A percentile compares a stretch with the other conserved stretches of the same genome.
These are phyloP conservation scores for Leccinum subtestaceum DNA, from an alignment of 768 basidiomycete species.

Conservation along the genomic window DNA sequence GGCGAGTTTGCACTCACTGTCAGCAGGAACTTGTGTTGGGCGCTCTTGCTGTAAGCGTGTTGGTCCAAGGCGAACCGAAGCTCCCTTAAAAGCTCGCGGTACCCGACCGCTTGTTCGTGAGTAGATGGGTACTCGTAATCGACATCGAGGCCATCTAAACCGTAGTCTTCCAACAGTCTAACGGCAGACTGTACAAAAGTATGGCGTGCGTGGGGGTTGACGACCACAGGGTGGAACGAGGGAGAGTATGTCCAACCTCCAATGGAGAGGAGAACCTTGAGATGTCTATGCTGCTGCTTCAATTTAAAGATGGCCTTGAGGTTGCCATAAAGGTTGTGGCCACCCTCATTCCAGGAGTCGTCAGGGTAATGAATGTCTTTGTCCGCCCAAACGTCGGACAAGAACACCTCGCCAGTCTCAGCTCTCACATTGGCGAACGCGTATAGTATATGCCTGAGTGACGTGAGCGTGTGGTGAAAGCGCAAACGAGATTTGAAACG, in stretches of 20 bases:
- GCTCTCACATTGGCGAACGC: conserved; percentile 88
- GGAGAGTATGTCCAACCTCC: conserved; percentile 96
- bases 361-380: conserved; percentile 95
- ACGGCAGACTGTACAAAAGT: conserved; percentile 83
- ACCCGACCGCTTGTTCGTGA: conserved; percentile 74
- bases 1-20: conserved; percentile 51
- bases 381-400: conserved; percentile 94
- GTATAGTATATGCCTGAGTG: conserved; percentile 76
- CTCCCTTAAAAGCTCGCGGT: conserved; percentile 76
- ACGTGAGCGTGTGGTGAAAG: conserved; percentile 7
- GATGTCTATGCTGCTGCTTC: conserved; percentile 80
- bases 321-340: conserved; percentile 92
- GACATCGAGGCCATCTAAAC: conserved; percentile 87
- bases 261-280: conserved; percentile 83
- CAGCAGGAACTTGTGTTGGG: conserved; percentile 63
- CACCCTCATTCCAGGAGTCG: conserved; percentile 91
- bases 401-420: conserved; percentile 80
- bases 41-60: conserved; percentile 63
- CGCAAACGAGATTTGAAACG: conserved; percentile 24
- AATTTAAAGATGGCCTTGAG: conserved; percentile 90
- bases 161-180: conserved; percentile 83
- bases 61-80: conserved; percentile 72
- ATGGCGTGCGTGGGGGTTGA: conserved; percentile 55
- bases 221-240: conserved; percentile 80
- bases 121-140: conserved; percentile 93